Evolutionary conservation across 805 yeast genomes (phyloP).

Genomic region (Kodamaea laetipori): DNA sequence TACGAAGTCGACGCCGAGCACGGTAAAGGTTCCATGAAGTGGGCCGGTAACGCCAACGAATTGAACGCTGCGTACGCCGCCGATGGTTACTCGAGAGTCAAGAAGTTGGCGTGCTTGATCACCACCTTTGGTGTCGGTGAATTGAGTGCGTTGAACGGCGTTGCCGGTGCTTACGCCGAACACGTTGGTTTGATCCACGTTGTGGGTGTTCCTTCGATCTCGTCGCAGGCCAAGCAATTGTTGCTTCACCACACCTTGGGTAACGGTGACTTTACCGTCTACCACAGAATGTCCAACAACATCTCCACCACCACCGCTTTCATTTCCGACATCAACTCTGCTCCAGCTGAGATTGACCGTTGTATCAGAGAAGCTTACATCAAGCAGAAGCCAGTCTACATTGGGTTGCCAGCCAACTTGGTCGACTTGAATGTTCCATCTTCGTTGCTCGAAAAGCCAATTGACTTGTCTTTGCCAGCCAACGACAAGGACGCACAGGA

Average conservation of each 20-base stretch:
- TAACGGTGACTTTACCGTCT: constrained; percentile 45
- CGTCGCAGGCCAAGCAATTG: constrained; percentile 39
- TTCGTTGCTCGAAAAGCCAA: constrained; percentile 28
- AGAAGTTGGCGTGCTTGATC: constrained; percentile 32
- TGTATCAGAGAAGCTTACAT: constrained; percentile 35
- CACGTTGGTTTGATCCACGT: constrained; percentile 39
- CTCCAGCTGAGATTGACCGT: constrained; percentile 36
- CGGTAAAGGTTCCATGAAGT: constrained; percentile 26
- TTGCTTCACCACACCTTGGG: constrained; percentile 46
- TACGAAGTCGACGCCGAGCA: constrained; percentile 29
- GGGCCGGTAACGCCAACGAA: constrained; percentile 41
- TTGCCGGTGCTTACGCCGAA: constrained; percentile 39
- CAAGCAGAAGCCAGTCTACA: constrained; percentile 37
- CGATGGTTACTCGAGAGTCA: constrained; percentile 29
- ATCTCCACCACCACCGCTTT: constrained; percentile 35
- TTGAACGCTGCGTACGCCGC: constrained; percentile 32
- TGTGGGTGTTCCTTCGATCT: constrained; percentile 37
- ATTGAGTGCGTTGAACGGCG: constrained; percentile 38
- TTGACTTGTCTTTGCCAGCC: constrained; percentile 29
- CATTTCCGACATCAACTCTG: constrained; percentile 28
- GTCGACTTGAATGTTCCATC: constrained; percentile 37
- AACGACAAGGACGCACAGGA: constrained; percentile 36
- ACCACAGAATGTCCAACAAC: constrained; percentile 37
- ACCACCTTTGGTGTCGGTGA: constrained; percentile 41
- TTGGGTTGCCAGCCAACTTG: constrained; percentile 39